phyloP scores from a whole-genome alignment of 768 basidiomycete species.

The Termitomyces sp. region DNA sequence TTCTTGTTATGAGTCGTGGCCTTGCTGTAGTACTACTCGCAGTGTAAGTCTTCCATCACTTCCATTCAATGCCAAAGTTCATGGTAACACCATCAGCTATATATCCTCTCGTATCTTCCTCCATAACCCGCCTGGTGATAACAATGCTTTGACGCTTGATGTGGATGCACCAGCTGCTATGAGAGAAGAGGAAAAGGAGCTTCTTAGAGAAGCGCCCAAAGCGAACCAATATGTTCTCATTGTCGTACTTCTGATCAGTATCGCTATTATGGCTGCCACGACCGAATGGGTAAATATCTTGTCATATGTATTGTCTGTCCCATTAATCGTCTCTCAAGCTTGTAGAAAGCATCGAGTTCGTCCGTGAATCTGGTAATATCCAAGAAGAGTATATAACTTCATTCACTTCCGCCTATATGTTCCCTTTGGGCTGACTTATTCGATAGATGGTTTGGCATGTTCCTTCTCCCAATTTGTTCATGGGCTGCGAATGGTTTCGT shows the following conservation, averaged over 20 bases:
- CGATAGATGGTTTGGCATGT: constrained; percentile 64
- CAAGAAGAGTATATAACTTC: constrained; percentile 41
- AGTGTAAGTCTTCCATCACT: constrained; percentile 35
- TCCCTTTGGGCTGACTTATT: background rate
- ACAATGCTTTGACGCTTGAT: constrained; percentile 34
- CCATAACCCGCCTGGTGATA: constrained; percentile 64
- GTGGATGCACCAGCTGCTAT: constrained; percentile 41
- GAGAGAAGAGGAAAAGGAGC: constrained; percentile 29
- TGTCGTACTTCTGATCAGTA: constrained; percentile 40
- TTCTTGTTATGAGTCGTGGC: constrained; percentile 63
- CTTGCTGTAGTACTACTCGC: constrained; percentile 56
- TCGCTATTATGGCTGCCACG: constrained; percentile 61
- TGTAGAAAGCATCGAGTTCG: constrained; percentile 57
- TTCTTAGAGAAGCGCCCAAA: constrained; percentile 40
- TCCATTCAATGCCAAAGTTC: background rate
- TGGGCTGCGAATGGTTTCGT: constrained; percentile 68
- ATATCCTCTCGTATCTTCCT: constrained; percentile 62
- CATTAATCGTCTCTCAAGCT: constrained; percentile 44
- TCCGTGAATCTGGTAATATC: constrained; percentile 38
- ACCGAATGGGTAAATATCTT: constrained; percentile 52
- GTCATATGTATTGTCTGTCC: constrained; percentile 28
- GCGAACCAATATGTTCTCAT: constrained; percentile 63
- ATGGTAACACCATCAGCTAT: constrained; percentile 35
- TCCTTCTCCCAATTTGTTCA: constrained; percentile 67
- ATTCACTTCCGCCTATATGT: background rate